Conservation (phyloP, 495 filamentous ascomycete species). For the Polyplosphaeria fusca region DNA sequence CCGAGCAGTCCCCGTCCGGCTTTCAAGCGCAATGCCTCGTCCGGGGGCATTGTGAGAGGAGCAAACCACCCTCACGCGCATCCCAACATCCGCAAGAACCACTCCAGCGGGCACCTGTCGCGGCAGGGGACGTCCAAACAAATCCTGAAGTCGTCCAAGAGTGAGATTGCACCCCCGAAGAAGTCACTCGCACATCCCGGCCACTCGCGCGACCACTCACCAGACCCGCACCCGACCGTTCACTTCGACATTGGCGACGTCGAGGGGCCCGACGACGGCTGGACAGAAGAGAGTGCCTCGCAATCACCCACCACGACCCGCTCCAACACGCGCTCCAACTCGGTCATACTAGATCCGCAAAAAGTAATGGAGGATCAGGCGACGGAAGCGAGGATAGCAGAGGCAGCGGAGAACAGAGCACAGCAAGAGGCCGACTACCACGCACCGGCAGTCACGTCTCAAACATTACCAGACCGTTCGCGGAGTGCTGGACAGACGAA, state of each 20-base stretch:
- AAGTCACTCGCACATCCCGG: conserved; percentile 21
- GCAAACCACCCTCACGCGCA: conserved; percentile 18
- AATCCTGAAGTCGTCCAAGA: conserved; percentile 37
- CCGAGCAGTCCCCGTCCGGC: conserved; percentile 35
- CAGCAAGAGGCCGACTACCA: neutral
- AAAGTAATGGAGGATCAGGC: conserved; percentile 2
- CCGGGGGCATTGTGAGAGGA: conserved; percentile 34
- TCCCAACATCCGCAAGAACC: conserved; percentile 41
- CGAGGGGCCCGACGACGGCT: conserved; percentile 40
- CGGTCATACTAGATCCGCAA: conserved; percentile 31
- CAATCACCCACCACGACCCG: conserved; percentile 45
- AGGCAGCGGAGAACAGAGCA: conserved; percentile 3
- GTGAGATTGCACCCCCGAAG: conserved; percentile 28
- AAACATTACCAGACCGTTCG: conserved; percentile 21
- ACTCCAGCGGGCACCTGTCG: conserved; percentile 39
- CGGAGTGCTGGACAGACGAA: conserved; percentile 6
- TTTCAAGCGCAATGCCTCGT: conserved; percentile 40
- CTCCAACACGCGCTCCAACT: conserved; percentile 43
- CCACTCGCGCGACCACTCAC: conserved; percentile 19
- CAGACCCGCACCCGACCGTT: conserved; percentile 30
- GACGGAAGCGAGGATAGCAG: neutral
- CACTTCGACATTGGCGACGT: conserved; percentile 34
- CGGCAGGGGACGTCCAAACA: conserved; percentile 35
- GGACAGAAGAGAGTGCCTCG: conserved; percentile 45
- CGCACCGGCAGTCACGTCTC: conserved; percentile 1